phyloP scores from a whole-genome alignment of 2,329 filamentous ascomycete species.

The Diaporthe sp. region DNA sequence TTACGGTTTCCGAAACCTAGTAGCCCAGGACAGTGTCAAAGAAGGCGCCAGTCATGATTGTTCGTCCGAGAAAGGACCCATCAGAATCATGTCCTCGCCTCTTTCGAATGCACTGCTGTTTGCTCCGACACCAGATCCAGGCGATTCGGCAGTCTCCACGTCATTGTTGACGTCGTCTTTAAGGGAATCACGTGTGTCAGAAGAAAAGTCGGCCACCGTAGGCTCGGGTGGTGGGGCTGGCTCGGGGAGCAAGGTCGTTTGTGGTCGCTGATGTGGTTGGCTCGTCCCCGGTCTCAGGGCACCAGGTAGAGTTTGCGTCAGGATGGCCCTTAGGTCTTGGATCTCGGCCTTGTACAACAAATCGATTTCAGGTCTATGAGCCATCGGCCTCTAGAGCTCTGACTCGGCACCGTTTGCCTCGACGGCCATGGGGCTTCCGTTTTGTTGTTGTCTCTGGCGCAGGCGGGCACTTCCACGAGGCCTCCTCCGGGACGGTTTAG shows the following conservation, averaged over 20 bases:
- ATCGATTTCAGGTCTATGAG: background rate
- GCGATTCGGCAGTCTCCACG: background rate
- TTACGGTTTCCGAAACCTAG: background rate
- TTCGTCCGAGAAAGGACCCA: no score
- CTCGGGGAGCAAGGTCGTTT: background rate
- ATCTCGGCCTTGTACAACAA: background rate
- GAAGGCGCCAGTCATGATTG: background rate
- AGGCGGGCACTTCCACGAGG: conserved; percentile 58
- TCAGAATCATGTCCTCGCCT: background rate
- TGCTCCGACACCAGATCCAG: background rate
- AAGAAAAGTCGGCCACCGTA: background rate
- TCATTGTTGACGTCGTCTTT: background rate
- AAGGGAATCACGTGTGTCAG: no score
- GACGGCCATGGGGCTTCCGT: conserved; percentile 69
- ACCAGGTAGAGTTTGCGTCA: background rate
- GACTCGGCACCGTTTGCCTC: conserved; percentile 71
- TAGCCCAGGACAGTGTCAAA: background rate
- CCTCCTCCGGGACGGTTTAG: conserved; percentile 58
- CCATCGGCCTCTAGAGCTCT: conserved; percentile 58
- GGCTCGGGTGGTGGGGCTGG: background rate
- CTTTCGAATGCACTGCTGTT: background rate
- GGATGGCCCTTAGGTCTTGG: background rate
- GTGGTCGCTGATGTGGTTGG: background rate
- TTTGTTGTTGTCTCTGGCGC: conserved; percentile 61
- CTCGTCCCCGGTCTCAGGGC: background rate